These are phyloP conservation scores for Penicillium maclennaniae DNA, from an alignment of 495 filamentous ascomycete genomes.

Conservation along the genomic window DNA sequence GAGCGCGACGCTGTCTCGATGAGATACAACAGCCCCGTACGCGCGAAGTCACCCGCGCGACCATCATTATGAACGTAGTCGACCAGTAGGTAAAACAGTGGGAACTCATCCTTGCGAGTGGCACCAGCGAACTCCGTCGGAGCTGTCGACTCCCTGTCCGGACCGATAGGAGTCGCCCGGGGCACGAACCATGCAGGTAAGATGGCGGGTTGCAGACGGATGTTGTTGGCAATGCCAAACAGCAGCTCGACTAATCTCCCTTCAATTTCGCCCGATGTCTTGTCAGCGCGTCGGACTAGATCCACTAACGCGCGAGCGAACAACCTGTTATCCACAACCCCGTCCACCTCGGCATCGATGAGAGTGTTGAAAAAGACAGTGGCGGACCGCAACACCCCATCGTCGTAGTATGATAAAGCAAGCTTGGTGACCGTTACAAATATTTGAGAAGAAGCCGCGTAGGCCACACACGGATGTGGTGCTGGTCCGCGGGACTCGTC, in stretches of 20 bases:
- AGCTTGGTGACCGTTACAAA: slow-evolving; percentile 85
- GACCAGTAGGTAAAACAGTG: slow-evolving; percentile 89
- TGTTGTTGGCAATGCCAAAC: slow-evolving; percentile 93
- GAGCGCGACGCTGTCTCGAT: slow-evolving; percentile 89
- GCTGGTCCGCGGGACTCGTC: slow-evolving; percentile 85
- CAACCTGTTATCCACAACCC: slow-evolving; percentile 75
- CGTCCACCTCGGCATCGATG: slow-evolving; percentile 92
- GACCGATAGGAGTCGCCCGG: slow-evolving; percentile 27
- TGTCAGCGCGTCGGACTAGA: slow-evolving; percentile 56
- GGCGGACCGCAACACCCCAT: slow-evolving; percentile 74
- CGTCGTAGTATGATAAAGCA: slow-evolving; percentile 71
- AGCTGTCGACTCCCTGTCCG: slow-evolving; percentile 40
- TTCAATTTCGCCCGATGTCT: slow-evolving; percentile 70
- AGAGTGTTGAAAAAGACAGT: slow-evolving; percentile 81
- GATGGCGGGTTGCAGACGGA: slow-evolving; percentile 79
- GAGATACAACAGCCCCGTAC: slow-evolving; percentile 91
- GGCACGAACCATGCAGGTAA: slow-evolving; percentile 81
- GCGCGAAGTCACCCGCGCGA: slow-evolving; percentile 91
- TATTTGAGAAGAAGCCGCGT: slow-evolving; percentile 76
- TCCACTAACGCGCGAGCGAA: slow-evolving; percentile 84
- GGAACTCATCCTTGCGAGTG: slow-evolving; percentile 90
- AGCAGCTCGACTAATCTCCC: slow-evolving; percentile 82
- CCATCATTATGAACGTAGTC: slow-evolving; percentile 96
- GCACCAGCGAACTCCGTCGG: slow-evolving; percentile 69
- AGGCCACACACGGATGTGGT: slow-evolving; percentile 84